phyloP scores from a whole-genome alignment of 768 basidiomycete species.

The Fomitopsis serialis region DNA sequence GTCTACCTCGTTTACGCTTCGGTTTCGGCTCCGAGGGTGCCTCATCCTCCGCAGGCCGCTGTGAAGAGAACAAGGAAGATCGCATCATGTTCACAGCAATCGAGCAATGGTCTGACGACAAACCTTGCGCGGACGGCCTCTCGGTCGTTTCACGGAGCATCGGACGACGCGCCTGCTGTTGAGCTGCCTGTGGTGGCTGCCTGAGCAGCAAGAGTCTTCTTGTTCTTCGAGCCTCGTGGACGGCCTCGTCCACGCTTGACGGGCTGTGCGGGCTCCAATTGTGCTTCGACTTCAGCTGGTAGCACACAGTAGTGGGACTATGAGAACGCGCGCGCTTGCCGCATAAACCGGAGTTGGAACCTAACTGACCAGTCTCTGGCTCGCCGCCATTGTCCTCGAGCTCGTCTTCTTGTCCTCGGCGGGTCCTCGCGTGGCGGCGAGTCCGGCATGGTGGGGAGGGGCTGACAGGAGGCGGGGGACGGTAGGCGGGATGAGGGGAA shows the following conservation, averaged over 20 bases:
- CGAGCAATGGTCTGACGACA: background rate
- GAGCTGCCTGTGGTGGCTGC: conserved; percentile 22
- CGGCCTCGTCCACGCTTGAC: conserved; percentile 81
- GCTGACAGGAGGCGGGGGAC: conserved; percentile 23
- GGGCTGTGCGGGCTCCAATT: conserved; percentile 33
- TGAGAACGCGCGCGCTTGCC: conserved; percentile 25
- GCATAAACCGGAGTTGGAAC: conserved; percentile 19
- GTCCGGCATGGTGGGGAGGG: conserved; percentile 47
- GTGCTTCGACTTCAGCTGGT: conserved; percentile 24
- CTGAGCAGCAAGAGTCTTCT: conserved; percentile 38
- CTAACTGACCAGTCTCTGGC: conserved; percentile 24
- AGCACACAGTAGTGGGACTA: conserved; percentile 12
- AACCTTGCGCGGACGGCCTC: conserved; percentile 51
- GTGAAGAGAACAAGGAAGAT: conserved; percentile 9
- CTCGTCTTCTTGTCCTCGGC: conserved; percentile 54
- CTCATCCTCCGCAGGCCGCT: conserved; percentile 38
- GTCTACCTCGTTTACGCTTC: conserved; percentile 23
- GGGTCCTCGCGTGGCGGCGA: conserved; percentile 51
- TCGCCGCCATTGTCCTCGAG: conserved; percentile 41
- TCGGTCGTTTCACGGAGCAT: conserved; percentile 34
- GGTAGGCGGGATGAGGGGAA: conserved; percentile 32
- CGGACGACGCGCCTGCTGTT: conserved; percentile 9
- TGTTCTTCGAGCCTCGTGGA: conserved; percentile 85
- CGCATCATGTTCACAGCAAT: background rate
- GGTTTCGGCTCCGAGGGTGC: conserved; percentile 25